These are phyloP conservation scores for Nelumbo lutea DNA, from an alignment of 164 flowering plant genomes.

Conservation along the genomic window DNA sequence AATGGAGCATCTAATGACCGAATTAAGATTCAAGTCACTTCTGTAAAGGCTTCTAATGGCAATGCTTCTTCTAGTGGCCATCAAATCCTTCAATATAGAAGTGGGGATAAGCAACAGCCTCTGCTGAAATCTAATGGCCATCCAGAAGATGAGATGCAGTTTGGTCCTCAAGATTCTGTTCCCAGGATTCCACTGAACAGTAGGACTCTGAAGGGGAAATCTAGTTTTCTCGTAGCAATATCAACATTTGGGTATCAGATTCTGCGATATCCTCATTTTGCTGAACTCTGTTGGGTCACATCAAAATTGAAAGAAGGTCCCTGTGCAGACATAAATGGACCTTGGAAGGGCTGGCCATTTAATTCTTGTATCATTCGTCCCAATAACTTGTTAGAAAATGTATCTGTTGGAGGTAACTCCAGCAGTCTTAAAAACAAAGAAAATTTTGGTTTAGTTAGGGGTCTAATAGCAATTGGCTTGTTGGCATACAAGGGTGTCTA, in stretches of 20 bases:
- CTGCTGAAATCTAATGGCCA: constrained; percentile 2
- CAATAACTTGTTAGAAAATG: constrained; percentile 32
- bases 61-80: constrained; percentile 1
- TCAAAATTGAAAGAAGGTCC: constrained; percentile 96
- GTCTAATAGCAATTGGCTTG: constrained; percentile 86
- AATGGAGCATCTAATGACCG: constrained; percentile 16
- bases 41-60: constrained; percentile 6
- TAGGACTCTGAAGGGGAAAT: constrained; percentile 49
- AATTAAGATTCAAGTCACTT: neutral
- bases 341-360: constrained; percentile 98
- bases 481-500: constrained; percentile 81
- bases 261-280: constrained; percentile 86
- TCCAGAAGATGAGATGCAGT: constrained; percentile 9
- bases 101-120: constrained; percentile 5
- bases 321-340: constrained; percentile 56
- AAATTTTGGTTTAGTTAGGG: constrained; percentile 58
- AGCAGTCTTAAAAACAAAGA: constrained; percentile 41
- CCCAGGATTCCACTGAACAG: constrained; percentile 22
- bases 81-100: constrained; percentile 1
- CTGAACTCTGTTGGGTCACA: constrained; percentile 96
- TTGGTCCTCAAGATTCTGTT: constrained; percentile 25
- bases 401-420: constrained; percentile 29
- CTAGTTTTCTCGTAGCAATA: constrained; percentile 57
- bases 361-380: constrained; percentile 85
- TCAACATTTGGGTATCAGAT: constrained; percentile 88